phyloP scores from a whole-genome alignment of 1,284 basidiomycete genomes.

The Pholiota adiposa region DNA sequence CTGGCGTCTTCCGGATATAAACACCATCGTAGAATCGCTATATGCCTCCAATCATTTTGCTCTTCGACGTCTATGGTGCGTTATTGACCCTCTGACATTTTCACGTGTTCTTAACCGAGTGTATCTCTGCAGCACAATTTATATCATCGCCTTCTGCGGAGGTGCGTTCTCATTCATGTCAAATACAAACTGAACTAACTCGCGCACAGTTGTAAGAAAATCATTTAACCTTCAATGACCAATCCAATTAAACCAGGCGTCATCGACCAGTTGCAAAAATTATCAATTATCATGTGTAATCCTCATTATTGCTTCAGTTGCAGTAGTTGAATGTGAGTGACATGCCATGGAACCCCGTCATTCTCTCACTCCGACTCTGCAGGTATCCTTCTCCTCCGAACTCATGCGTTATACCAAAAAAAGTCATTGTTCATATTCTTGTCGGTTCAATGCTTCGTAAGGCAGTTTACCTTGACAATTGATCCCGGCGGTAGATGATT shows the following conservation, averaged over 20 bases:
- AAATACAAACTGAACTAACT: background rate
- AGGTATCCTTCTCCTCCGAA: conserved; percentile 4
- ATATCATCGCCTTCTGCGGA: background rate
- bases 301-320: background rate
- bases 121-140: background rate
- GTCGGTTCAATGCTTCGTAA: background rate
- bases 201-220: background rate
- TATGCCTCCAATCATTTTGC: background rate
- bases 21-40: no score
- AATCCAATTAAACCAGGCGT: background rate
- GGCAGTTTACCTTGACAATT: background rate
- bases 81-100: no score
- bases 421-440: background rate
- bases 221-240: background rate
- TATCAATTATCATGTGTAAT: background rate
- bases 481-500: background rate
- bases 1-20: no score
- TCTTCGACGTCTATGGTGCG: background rate
- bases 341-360: background rate
- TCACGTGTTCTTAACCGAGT: no score
- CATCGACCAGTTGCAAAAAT: conserved; percentile 1
- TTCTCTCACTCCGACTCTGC: background rate
- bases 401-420: conserved; percentile 4
- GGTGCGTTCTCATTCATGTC: background rate
- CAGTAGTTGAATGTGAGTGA: conserved; percentile 3